A percentile compares a stretch with the other conserved stretches of the same genome.
Conservation (phyloP, 192 early-diverging fungal genomes). For the Rhizophagus prolifer region DNA sequence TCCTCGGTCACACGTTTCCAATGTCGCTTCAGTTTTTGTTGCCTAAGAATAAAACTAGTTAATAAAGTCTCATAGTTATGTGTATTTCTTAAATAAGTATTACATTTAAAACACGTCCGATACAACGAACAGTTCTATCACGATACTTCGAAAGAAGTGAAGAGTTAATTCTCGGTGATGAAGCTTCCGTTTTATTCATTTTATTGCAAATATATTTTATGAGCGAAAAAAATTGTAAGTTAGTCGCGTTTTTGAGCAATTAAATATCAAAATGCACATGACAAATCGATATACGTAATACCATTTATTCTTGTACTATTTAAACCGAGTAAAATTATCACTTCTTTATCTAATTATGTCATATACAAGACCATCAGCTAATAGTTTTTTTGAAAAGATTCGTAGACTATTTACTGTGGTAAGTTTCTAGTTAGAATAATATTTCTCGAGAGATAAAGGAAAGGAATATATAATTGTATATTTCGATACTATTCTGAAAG, state of each 20-base stretch:
- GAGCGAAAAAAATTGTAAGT: background rate
- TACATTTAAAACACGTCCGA: slow-evolving; percentile 23
- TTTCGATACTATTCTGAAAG: background rate
- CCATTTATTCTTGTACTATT: too few relatives aligned
- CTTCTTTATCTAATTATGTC: background rate
- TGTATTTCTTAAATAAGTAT: background rate
- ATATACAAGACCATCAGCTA: background rate
- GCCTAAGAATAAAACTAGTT: background rate
- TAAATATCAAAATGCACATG: too few relatives aligned
- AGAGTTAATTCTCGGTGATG: slow-evolving; percentile 1
- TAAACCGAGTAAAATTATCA: too few relatives aligned
- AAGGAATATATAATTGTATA: background rate
- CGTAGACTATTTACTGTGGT: background rate
- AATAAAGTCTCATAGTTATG: background rate
- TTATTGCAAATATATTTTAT: background rate
- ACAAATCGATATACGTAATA: too few relatives aligned
- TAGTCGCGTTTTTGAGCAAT: background rate
- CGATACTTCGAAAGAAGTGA: slow-evolving; percentile 3
- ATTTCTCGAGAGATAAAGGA: background rate
- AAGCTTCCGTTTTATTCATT: background rate
- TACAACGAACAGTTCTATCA: slow-evolving; percentile 1
- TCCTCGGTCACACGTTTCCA: slow-evolving; percentile 38
- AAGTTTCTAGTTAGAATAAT: background rate
- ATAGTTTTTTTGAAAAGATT: background rate
- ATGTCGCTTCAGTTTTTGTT: slow-evolving; percentile 29